phyloP scores from a whole-genome alignment of 1,284 basidiomycete genomes.

The Farysia itapuensis region DNA sequence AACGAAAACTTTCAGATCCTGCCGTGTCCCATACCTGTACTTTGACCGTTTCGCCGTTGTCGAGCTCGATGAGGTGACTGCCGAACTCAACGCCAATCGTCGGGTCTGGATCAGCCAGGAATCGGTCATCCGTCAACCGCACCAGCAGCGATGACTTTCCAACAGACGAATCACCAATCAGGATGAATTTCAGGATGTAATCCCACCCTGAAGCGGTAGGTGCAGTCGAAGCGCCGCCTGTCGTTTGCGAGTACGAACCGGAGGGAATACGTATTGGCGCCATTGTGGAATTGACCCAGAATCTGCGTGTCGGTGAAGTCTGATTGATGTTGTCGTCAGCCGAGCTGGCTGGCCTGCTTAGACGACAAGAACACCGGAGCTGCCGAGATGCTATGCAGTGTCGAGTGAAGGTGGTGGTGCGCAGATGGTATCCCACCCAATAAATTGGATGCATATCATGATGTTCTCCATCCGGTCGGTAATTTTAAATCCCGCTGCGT shows the following conservation, averaged over 20 bases:
- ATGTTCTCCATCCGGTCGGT: too few species aligned
- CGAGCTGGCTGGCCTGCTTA: too few species aligned
- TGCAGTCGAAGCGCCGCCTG: conserved; percentile 11
- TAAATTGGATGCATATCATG: too few species aligned
- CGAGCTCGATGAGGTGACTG: conserved; percentile 47
- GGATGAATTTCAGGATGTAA: conserved; percentile 57
- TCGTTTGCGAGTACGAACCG: conserved; percentile 5
- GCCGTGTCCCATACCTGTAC: conserved; percentile 59
- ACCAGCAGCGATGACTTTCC: conserved; percentile 57
- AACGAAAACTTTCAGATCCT: conserved; percentile 46
- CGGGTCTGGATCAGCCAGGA: conserved; percentile 49
- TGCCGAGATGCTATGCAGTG: too few species aligned
- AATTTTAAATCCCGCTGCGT: too few species aligned
- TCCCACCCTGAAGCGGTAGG: conserved; percentile 44
- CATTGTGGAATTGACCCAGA: too few species aligned
- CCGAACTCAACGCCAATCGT: conserved; percentile 59
- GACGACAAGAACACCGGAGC: too few species aligned
- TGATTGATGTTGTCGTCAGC: too few species aligned
- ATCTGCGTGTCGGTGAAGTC: too few species aligned
- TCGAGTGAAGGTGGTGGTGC: too few species aligned
- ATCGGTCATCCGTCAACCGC: conserved; percentile 54
- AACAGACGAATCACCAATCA: conserved; percentile 54
- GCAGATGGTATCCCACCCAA: too few species aligned
- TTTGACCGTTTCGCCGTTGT: conserved; percentile 52
- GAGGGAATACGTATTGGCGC: conserved; percentile 33